Evolutionary conservation across 169 alveolate genomes (phyloP).

Genomic region (Eimeria necatrix): DNA sequence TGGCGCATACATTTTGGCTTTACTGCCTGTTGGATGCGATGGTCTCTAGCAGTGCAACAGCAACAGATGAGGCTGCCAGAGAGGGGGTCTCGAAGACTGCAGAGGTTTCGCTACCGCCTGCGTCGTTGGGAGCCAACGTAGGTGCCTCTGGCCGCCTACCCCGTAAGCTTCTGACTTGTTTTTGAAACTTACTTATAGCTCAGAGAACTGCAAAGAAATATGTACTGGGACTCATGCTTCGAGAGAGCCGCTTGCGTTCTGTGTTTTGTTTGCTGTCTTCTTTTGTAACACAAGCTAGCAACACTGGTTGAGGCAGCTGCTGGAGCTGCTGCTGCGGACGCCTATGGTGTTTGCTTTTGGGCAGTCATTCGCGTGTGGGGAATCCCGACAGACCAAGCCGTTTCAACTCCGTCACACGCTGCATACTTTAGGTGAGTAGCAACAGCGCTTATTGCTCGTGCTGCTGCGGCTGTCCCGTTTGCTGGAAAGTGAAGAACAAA

Average conservation of each 20-base stretch:
- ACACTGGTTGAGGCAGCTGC: background rate
- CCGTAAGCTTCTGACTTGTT: background rate
- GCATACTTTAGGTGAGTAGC: constrained; percentile 13
- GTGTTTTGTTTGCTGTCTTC: background rate
- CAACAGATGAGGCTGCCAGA: background rate
- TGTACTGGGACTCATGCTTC: background rate
- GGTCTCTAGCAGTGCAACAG: constrained; percentile 25
- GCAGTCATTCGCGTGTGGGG: constrained; percentile 47
- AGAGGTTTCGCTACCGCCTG: background rate
- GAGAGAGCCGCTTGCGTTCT: too few relatives aligned
- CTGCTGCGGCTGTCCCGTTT: background rate
- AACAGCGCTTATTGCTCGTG: background rate
- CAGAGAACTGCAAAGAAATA: too few relatives aligned
- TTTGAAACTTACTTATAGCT: too few relatives aligned
- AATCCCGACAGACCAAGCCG: constrained; percentile 15
- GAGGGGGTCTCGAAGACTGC: background rate
- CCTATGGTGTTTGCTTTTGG: background rate
- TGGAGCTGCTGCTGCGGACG: background rate
- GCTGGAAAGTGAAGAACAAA: background rate
- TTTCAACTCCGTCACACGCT: constrained; percentile 15
- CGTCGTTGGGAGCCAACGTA: background rate
- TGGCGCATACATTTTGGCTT: constrained; percentile 32
- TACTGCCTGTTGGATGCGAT: constrained; percentile 47
- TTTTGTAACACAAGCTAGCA: too few relatives aligned
- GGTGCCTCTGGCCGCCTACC: background rate